These are phyloP conservation scores for Dactylellina leptospora DNA, from an alignment of 2,329 filamentous ascomycete species.

Conservation along the genomic window DNA sequence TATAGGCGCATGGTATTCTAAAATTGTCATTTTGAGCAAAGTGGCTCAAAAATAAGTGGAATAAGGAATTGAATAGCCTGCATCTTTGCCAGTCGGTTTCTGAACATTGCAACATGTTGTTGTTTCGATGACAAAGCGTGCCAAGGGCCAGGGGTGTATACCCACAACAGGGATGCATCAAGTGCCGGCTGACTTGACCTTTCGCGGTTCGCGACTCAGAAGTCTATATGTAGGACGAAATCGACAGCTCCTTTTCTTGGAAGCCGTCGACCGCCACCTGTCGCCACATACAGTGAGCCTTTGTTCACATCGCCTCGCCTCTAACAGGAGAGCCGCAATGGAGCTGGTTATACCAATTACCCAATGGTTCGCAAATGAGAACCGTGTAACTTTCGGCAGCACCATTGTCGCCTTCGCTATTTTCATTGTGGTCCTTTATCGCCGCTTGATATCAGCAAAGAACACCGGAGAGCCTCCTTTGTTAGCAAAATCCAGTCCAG, in stretches of 20 bases:
- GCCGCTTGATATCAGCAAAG: constrained; percentile 3
- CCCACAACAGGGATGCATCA: not conserved
- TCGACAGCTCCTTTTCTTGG: not conserved
- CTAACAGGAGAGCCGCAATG: too few relatives aligned
- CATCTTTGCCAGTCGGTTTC: too few relatives aligned
- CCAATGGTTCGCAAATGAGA: constrained; percentile 25
- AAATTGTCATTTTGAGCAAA: too few relatives aligned
- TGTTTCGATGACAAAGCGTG: too few relatives aligned
- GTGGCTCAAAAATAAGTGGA: too few relatives aligned
- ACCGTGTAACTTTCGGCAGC: constrained; percentile 21
- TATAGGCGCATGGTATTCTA: too few relatives aligned
- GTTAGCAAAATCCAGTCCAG: constrained; percentile 5
- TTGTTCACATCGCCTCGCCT: too few relatives aligned
- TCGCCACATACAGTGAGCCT: too few relatives aligned
- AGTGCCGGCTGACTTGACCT: constrained; percentile 11
- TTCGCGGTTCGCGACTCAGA: not conserved
- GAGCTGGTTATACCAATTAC: not conserved
- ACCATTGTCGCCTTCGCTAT: constrained; percentile 14
- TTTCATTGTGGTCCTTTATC: constrained; percentile 17
- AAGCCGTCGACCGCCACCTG: not conserved
- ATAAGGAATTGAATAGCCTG: too few relatives aligned
- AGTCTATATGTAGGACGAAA: not conserved
- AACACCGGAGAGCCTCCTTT: constrained; percentile 35
- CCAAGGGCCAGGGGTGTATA: too few relatives aligned
- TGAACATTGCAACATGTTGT: too few relatives aligned